These are phyloP conservation scores for Globomyces sp. DNA, from an alignment of 371 early-diverging fungal genomes.

Conservation along the genomic window DNA sequence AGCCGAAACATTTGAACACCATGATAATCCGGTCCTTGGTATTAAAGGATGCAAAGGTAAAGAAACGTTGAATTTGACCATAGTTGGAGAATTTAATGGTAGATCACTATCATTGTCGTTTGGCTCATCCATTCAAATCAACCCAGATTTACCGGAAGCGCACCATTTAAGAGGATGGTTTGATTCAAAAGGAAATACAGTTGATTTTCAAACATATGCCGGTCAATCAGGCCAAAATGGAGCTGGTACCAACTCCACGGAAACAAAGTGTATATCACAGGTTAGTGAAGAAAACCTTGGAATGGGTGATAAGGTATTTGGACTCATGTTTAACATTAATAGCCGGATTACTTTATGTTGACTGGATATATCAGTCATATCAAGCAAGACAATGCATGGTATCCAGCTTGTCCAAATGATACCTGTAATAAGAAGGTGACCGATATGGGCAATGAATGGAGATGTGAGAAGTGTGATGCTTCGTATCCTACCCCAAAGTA, in stretches of 20 bases:
- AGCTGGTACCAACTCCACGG: slow-evolving; percentile 26
- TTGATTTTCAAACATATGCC: slow-evolving; percentile 43
- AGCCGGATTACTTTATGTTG: slow-evolving; percentile 69
- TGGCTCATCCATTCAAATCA: slow-evolving; percentile 54
- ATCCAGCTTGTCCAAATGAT: slow-evolving; percentile 82
- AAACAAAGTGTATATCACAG: slow-evolving; percentile 54
- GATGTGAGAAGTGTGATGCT: slow-evolving; percentile 90
- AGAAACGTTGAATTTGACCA: too few relatives aligned
- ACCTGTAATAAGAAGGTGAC: slow-evolving; percentile 82
- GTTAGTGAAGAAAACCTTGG: slow-evolving; percentile 69
- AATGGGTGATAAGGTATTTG: slow-evolving; percentile 50
- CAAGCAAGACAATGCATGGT: slow-evolving; percentile 62
- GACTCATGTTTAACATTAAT: not conserved
- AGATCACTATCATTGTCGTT: slow-evolving; percentile 65
- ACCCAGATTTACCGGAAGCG: slow-evolving; percentile 86
- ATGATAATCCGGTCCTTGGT: slow-evolving; percentile 67
- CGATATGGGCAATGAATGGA: slow-evolving; percentile 62
- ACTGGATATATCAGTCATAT: slow-evolving; percentile 67
- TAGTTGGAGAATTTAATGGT: slow-evolving; percentile 83
- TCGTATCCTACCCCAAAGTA: slow-evolving; percentile 65
- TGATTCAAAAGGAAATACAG: slow-evolving; percentile 36
- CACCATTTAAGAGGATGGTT: slow-evolving; percentile 88
- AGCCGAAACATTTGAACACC: slow-evolving; percentile 66
- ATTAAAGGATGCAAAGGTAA: slow-evolving; percentile 67
- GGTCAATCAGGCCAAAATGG: slow-evolving; percentile 26